phyloP scores from a whole-genome alignment of 1,284 basidiomycete genomes.

The Porogramme epimiltina region DNA sequence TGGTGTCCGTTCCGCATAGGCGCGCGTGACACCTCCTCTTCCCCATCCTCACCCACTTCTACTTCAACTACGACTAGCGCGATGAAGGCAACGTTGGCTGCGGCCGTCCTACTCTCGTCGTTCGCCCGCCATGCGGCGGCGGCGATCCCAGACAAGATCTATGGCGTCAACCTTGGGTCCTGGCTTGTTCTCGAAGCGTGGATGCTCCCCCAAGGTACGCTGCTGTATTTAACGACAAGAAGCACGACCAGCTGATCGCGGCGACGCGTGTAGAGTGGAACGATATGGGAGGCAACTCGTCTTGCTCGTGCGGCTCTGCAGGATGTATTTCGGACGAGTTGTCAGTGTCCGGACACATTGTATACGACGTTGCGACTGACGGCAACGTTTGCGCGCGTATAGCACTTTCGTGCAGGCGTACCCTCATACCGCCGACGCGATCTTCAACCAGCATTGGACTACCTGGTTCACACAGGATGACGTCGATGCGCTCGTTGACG shows the following conservation, averaged over 20 bases:
- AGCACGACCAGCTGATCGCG: too few relatives aligned
- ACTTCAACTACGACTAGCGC: not conserved
- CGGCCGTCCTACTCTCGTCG: slow-evolving; percentile 4
- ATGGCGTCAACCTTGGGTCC: slow-evolving; percentile 67
- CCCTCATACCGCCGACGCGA: slow-evolving; percentile 58
- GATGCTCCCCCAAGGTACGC: slow-evolving; percentile 64
- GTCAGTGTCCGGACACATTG: not conserved
- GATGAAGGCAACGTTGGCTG: slow-evolving; percentile 3
- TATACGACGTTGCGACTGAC: not conserved
- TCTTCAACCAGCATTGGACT: slow-evolving; percentile 51
- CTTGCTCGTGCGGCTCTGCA: not conserved
- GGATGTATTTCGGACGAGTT: not conserved
- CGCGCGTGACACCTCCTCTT: too few relatives aligned
- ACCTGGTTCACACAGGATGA: slow-evolving; percentile 73
- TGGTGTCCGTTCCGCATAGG: too few relatives aligned
- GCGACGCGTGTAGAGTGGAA: slow-evolving; percentile 50
- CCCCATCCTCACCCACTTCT: too few relatives aligned
- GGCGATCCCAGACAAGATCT: slow-evolving; percentile 50
- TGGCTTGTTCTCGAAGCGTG: slow-evolving; percentile 67
- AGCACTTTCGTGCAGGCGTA: slow-evolving; percentile 61
- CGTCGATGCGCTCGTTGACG: slow-evolving; percentile 50
- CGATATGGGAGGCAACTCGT: slow-evolving; percentile 59
- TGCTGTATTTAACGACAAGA: too few relatives aligned
- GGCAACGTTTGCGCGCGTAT: not conserved
- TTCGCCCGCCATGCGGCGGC: slow-evolving; percentile 6